Evolutionary conservation across 352 stramenopile species (phyloP).

Genomic region (Phytophthora sojae): DNA sequence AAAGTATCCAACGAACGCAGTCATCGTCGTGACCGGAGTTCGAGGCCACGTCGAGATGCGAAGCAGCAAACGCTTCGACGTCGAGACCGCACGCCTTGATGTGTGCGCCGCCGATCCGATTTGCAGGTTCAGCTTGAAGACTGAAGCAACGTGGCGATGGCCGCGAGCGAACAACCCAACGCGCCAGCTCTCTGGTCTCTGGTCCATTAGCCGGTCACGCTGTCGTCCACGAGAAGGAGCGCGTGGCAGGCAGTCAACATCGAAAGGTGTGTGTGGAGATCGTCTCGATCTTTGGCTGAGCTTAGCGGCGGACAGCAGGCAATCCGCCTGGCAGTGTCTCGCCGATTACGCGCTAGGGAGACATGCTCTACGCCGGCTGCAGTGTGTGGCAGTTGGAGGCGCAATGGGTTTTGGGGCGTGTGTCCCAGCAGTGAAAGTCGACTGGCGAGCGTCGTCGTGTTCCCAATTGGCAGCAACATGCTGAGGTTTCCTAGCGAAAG

Average conservation of each 20-base stretch:
- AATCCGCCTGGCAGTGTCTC: not conserved
- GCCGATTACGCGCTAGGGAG: not conserved
- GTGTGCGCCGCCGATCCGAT: slow-evolving; percentile 1
- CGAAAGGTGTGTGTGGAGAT: not conserved
- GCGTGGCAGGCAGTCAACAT: not conserved
- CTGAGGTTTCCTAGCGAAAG: not conserved
- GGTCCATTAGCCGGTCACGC: not conserved
- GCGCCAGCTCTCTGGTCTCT: not conserved
- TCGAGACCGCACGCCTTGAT: not conserved
- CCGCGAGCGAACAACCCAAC: slow-evolving; percentile 2
- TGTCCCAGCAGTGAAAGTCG: slow-evolving; percentile 4
- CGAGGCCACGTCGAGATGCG: slow-evolving; percentile 4
- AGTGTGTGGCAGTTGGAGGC: not conserved
- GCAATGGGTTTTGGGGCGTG: not conserved
- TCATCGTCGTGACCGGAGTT: not conserved
- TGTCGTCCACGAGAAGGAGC: not conserved
- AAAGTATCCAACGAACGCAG: slow-evolving; percentile 6
- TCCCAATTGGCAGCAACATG: not conserved
- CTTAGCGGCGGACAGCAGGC: not conserved
- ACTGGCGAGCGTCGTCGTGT: not conserved
- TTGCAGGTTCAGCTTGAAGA: not conserved
- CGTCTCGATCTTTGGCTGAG: not conserved
- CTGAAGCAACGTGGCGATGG: slow-evolving; percentile 8
- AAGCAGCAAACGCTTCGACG: not conserved
- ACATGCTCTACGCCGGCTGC: not conserved